phyloP scores from a whole-genome alignment of 139 green algal genomes.

The Picochlorum sp. region DNA sequence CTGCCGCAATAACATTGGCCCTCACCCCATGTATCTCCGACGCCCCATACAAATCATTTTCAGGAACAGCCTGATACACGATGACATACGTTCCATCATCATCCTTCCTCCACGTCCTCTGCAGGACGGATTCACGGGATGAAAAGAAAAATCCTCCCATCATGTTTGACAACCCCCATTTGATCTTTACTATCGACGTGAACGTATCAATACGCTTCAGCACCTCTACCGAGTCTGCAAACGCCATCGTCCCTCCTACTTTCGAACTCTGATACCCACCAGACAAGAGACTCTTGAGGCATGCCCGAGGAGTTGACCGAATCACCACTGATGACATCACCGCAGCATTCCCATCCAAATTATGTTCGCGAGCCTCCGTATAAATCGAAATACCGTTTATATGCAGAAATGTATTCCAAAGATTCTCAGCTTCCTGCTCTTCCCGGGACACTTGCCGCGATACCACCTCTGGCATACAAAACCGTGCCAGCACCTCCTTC shows the following conservation, averaged over 20 bases:
- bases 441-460: neutral
- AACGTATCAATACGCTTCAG: constrained; percentile 21
- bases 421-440: neutral
- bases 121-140: constrained; percentile 24
- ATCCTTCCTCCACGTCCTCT: constrained; percentile 40
- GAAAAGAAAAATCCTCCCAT: constrained; percentile 3
- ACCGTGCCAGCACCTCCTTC: neutral
- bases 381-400: constrained; percentile 32
- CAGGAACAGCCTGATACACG: constrained; percentile 24
- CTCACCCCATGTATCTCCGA: neutral
- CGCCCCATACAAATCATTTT: neutral
- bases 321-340: constrained; percentile 41
- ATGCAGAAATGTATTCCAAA: constrained; percentile 26
- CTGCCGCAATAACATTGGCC: constrained; percentile 29
- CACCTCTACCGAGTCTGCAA: constrained; percentile 10
- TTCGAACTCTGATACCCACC: neutral
- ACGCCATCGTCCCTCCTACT: neutral
- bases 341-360: constrained; percentile 25
- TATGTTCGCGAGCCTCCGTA: constrained; percentile 20
- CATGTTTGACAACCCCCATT: neutral
- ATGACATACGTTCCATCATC: constrained; percentile 45
- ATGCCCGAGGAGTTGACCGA: constrained; percentile 20
- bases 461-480: neutral
- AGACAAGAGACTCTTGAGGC: constrained; percentile 15
- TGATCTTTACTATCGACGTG: constrained; percentile 5